A percentile compares a stretch with the other conserved stretches of the same genome.
Conservation (phyloP, 23 red algal species). For the Gracilaria domingensis region DNA sequence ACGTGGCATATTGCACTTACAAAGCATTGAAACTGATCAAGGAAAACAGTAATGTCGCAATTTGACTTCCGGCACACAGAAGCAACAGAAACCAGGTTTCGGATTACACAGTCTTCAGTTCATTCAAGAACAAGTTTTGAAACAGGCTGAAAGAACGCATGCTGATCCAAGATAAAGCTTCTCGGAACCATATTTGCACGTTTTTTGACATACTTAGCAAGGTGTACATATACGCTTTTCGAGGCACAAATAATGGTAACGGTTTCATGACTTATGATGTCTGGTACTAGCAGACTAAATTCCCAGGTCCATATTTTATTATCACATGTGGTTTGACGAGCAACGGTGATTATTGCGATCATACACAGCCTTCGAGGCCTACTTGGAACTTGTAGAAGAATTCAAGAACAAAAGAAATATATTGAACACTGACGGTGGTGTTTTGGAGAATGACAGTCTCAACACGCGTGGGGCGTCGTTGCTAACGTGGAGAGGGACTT, state of each 20-base stretch:
- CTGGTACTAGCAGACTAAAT: neutral
- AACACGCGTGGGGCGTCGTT: neutral
- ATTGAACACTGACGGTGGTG: neutral
- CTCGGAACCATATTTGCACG: neutral
- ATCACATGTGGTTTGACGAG: neutral
- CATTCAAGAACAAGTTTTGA: neutral
- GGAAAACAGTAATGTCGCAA: constrained; percentile 1
- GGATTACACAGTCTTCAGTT: neutral
- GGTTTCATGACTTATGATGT: neutral
- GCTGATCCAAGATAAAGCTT: neutral
- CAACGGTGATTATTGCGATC: neutral
- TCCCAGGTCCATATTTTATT: neutral
- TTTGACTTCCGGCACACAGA: neutral
- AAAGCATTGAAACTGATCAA: neutral
- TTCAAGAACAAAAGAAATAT: neutral
- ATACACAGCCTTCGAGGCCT: neutral
- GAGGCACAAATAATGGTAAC: neutral
- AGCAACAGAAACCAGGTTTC: neutral
- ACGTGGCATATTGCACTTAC: neutral
- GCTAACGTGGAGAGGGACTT: too few relatives aligned
- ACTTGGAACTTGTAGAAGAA: neutral
- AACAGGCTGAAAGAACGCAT: neutral
- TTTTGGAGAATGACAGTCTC: neutral
- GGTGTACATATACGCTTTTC: neutral
- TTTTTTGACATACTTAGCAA: neutral